Conservation (phyloP, 139 green algal genomes). For the Chlorella sp. region DNA sequence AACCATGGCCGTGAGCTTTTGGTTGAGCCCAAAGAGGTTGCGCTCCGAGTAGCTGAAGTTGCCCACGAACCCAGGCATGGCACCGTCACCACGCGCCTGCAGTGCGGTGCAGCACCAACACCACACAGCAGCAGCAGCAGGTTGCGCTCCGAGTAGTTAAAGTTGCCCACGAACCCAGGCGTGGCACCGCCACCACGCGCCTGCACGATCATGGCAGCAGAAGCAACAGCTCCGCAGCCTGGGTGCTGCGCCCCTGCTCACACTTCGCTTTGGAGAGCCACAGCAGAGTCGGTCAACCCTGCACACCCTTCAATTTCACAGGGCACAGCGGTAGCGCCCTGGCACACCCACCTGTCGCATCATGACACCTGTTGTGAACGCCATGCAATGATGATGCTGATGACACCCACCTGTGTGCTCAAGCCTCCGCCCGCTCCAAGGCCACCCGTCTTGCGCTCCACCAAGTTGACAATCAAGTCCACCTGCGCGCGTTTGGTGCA, state of each 20-base stretch:
- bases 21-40: conserved; percentile 88
- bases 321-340: neutral
- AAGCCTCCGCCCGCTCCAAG: conserved; percentile 81
- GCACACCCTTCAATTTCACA: neutral
- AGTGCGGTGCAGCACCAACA: too few relatives aligned
- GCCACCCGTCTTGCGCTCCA: conserved; percentile 84
- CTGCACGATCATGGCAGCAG: too few relatives aligned
- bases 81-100: conserved; percentile 46
- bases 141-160: conserved; percentile 86
- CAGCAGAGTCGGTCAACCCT: neutral
- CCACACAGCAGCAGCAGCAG: conserved; percentile 64
- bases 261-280: too few relatives aligned
- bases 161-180: conserved; percentile 77
- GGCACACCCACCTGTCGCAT: neutral
- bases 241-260: neutral
- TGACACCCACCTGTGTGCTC: conserved; percentile 38
- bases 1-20: conserved; percentile 71
- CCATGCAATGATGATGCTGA: neutral
- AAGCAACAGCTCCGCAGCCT: too few relatives aligned
- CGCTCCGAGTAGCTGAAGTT: conserved; percentile 79
- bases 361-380: neutral
- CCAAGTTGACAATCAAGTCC: conserved; percentile 79
- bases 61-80: conserved; percentile 75
- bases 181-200: conserved; percentile 52
- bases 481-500: too few relatives aligned